A percentile compares a stretch with the other conserved stretches of the same genome.
Evolutionary conservation across 805 yeast genomes (phyloP).

Genomic region (Saccharomycopsis selenospora): DNA sequence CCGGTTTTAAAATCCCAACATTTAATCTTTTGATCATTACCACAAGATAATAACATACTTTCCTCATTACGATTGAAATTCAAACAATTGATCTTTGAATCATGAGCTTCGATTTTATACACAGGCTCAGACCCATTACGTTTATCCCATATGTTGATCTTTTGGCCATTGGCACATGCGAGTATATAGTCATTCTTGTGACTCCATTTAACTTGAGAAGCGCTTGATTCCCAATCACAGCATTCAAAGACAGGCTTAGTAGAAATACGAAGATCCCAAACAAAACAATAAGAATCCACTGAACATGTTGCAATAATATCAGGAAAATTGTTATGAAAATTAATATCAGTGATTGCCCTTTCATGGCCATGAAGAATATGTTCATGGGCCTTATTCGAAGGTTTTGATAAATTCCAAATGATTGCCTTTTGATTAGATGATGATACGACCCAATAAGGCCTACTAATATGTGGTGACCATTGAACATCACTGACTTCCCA

Average conservation of each 20-base stretch:
- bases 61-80: conserved; percentile 65
- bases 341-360: conserved; percentile 92
- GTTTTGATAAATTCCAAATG: conserved; percentile 81
- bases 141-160: conserved; percentile 80
- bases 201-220: conserved; percentile 94
- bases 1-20: conserved; percentile 53
- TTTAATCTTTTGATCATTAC: conserved; percentile 79
- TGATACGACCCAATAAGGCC: conserved; percentile 87
- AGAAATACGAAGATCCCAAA: conserved; percentile 89
- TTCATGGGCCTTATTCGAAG: conserved; percentile 61
- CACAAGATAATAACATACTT: conserved; percentile 66
- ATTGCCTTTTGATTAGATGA: conserved; percentile 94
- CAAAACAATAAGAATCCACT: conserved; percentile 76
- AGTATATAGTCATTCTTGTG: conserved; percentile 63
- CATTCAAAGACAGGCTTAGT: conserved; percentile 60
- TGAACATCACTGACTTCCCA: conserved; percentile 99
- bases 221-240: conserved; percentile 95
- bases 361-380: conserved; percentile 84
- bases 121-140: conserved; percentile 77
- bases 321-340: conserved; percentile 82
- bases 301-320: conserved; percentile 88
- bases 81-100: conserved; percentile 81
- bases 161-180: conserved; percentile 81
- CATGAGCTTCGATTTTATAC: conserved; percentile 62
- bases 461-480: conserved; percentile 88